These are phyloP conservation scores for Tetradesmus obliquus DNA, from an alignment of 139 green algal species.

Conservation along the genomic window DNA sequence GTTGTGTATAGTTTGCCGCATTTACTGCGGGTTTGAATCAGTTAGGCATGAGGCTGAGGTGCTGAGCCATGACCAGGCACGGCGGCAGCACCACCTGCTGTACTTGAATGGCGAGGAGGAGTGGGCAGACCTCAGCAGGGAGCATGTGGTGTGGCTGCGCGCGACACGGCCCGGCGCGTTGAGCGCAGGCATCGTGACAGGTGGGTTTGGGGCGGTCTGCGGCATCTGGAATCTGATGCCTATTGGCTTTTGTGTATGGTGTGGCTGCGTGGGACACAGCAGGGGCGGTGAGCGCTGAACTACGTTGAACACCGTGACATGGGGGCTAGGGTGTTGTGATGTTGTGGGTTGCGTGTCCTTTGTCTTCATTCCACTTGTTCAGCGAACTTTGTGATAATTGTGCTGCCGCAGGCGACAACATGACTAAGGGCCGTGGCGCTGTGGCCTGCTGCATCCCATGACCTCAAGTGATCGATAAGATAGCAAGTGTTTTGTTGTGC, in stretches of 20 bases:
- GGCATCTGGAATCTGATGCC: neutral
- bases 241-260: neutral
- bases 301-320: no score
- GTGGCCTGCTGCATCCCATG: conserved; percentile 73
- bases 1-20: no score
- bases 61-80: neutral
- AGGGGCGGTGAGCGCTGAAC: neutral
- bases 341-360: no score
- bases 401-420: conserved; percentile 13
- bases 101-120: conserved; percentile 82
- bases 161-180: neutral
- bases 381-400: no score
- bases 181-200: conserved; percentile 13
- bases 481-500: no score
- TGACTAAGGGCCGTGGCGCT: conserved; percentile 56
- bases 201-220: conserved; percentile 11
- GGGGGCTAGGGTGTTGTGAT: no score
- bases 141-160: conserved; percentile 60
- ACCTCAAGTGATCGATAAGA: no score
- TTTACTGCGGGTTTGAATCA: no score
- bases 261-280: neutral
- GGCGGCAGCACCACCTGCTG: conserved; percentile 58
- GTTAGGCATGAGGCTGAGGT: no score
- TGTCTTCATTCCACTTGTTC: no score
- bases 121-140: conserved; percentile 68